A percentile compares a stretch with the other conserved stretches of the same genome.
These are phyloP conservation scores for Suillus discolor DNA, from an alignment of 768 basidiomycete genomes.

Conservation along the genomic window DNA sequence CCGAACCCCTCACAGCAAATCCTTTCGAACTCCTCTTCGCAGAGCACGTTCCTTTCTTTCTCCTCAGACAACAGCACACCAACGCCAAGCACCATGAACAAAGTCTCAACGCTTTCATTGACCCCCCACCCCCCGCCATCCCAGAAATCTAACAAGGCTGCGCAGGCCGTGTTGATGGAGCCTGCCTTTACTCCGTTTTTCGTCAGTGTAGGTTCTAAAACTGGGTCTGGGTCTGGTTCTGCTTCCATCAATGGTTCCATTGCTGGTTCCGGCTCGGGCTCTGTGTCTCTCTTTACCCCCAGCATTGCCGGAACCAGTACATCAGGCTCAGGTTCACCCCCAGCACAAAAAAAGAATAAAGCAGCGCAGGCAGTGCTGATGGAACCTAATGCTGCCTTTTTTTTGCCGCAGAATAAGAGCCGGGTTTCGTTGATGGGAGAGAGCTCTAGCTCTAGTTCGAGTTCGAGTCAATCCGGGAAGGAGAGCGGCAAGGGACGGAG, in stretches of 20 bases:
- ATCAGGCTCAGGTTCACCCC: not conserved
- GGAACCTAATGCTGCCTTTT: slow-evolving; percentile 1
- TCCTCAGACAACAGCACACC: not conserved
- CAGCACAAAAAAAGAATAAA: not conserved
- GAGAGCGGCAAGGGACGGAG: not conserved
- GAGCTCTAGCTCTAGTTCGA: not conserved
- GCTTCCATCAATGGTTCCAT: not conserved
- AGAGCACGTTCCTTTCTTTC: not conserved
- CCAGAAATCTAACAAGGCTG: not conserved
- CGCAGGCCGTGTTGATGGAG: not conserved
- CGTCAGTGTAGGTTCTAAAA: not conserved
- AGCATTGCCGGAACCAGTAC: not conserved
- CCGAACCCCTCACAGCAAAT: not conserved
- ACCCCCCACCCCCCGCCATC: not conserved
- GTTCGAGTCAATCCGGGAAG: not conserved
- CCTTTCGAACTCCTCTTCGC: not conserved
- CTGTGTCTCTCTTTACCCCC: not conserved
- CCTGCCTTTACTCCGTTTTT: not conserved
- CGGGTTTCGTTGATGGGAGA: not conserved
- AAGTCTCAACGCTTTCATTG: not conserved
- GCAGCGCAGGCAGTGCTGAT: slow-evolving; percentile 11
- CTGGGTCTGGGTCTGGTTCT: not conserved
- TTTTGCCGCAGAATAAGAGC: slow-evolving; percentile 6
- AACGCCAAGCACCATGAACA: not conserved
- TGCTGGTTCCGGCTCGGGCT: too few species aligned